Evolutionary conservation across 768 basidiomycete genomes (phyloP).

Genomic region (Xerocomellus amylosporus): DNA sequence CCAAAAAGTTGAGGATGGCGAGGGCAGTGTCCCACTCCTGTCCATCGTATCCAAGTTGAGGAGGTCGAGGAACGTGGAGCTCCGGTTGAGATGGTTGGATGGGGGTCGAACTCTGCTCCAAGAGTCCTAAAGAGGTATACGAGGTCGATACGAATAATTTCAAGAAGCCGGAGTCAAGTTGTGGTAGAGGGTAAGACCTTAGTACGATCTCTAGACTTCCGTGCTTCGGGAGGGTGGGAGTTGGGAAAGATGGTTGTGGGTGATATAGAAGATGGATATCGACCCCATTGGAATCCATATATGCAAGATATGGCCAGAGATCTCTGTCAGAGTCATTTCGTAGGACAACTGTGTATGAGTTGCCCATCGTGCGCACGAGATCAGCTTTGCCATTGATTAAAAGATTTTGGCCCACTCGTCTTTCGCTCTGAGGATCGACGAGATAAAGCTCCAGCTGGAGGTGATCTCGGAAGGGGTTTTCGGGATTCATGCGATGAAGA

Average conservation of each 20-base stretch:
- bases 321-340: conserved; percentile 49
- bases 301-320: conserved; percentile 62
- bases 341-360: conserved; percentile 48
- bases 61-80: not conserved
- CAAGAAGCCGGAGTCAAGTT: conserved; percentile 48
- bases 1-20: conserved; percentile 22
- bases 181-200: conserved; percentile 42
- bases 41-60: conserved; percentile 6
- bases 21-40: conserved; percentile 34
- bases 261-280: conserved; percentile 55
- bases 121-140: conserved; percentile 46
- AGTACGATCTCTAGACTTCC: conserved; percentile 39
- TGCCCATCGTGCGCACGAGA: conserved; percentile 40
- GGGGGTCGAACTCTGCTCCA: conserved; percentile 44
- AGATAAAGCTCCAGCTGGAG: conserved; percentile 53
- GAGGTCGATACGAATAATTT: conserved; percentile 57
- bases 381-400: conserved; percentile 48
- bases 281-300: conserved; percentile 57
- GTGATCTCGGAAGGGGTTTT: conserved; percentile 44
- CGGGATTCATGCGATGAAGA: conserved; percentile 49
- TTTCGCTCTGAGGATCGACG: conserved; percentile 45
- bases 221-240: conserved; percentile 45
- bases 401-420: conserved; percentile 43
- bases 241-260: conserved; percentile 36
- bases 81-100: conserved; percentile 16